A percentile compares a stretch with the other conserved stretches of the same genome.
Conservation (phyloP, 2,329 filamentous ascomycete species). For the Sporothrix humicola region DNA sequence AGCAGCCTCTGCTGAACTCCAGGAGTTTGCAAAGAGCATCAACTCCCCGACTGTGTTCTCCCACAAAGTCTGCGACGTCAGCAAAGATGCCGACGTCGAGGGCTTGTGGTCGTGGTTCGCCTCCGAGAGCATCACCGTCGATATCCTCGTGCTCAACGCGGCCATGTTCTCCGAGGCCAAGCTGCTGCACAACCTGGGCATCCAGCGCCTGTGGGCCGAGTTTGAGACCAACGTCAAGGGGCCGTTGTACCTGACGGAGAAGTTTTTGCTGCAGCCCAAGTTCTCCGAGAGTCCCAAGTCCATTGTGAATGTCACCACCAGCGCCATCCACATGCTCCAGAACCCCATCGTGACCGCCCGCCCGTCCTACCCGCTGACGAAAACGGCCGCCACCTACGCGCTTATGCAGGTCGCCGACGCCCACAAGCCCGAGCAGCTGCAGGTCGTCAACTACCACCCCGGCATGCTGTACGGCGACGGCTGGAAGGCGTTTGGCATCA, state of each 20-base stretch:
- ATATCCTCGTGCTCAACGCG: constrained; percentile 48
- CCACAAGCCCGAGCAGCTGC: constrained; percentile 36
- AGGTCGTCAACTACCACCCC: constrained; percentile 41
- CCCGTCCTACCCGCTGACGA: constrained; percentile 39
- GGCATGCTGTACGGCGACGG: constrained; percentile 36
- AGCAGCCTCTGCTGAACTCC: no score
- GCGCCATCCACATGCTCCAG: constrained; percentile 35
- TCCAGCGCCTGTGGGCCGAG: constrained; percentile 35
- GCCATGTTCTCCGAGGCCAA: constrained; percentile 29
- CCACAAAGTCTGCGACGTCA: constrained; percentile 13
- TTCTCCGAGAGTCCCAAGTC: neutral
- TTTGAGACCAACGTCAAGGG: constrained; percentile 39
- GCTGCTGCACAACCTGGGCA: constrained; percentile 35
- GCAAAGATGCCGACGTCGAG: constrained; percentile 12
- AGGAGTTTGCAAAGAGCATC: constrained; percentile 9
- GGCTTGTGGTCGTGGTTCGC: constrained; percentile 30
- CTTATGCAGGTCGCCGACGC: constrained; percentile 39
- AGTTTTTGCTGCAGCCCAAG: constrained; percentile 37
- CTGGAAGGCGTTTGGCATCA: constrained; percentile 19
- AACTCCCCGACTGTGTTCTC: no score
- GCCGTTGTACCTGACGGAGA: constrained; percentile 35
- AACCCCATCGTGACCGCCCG: constrained; percentile 38
- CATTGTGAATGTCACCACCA: constrained; percentile 32
- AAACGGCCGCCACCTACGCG: constrained; percentile 37
- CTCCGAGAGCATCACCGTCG: constrained; percentile 37